Evolutionary conservation across 768 basidiomycete genomes (phyloP).

Genomic region (Amanita subjunquillea): DNA sequence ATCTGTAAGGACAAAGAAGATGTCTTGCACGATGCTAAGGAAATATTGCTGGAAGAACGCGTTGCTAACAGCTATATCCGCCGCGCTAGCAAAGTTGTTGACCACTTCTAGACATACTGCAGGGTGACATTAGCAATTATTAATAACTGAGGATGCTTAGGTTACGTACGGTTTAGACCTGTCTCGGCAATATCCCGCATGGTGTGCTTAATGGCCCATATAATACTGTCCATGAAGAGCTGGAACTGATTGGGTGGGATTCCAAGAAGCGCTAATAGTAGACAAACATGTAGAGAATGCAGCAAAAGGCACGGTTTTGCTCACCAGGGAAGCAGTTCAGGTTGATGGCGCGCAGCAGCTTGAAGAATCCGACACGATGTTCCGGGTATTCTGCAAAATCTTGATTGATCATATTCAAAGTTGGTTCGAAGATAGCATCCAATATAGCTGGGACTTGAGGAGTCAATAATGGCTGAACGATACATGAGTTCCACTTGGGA

Average conservation of each 20-base stretch:
- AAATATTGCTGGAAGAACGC: slow-evolving; percentile 97
- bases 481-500: slow-evolving; percentile 4
- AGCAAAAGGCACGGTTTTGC: slow-evolving; percentile 10
- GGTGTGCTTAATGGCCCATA: slow-evolving; percentile 99
- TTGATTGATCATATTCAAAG: slow-evolving; percentile 97
- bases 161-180: slow-evolving; percentile 53
- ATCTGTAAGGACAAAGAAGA: slow-evolving; percentile 95
- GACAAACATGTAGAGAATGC: slow-evolving; percentile 2
- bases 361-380: slow-evolving; percentile 96
- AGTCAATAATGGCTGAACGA: slow-evolving; percentile 62
- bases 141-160: slow-evolving; percentile 1
- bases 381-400: slow-evolving; percentile 99
- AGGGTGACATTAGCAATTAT: not conserved
- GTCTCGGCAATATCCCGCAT: slow-evolving; percentile 98
- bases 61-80: slow-evolving; percentile 72
- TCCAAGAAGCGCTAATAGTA: slow-evolving; percentile 57
- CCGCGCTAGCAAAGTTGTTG: slow-evolving; percentile 79
- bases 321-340: slow-evolving; percentile 90
- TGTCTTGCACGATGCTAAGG: slow-evolving; percentile 87
- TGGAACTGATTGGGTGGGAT: slow-evolving; percentile 93
- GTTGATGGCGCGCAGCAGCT: slow-evolving; percentile 87
- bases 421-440: slow-evolving; percentile 96
- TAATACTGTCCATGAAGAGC: slow-evolving; percentile 94
- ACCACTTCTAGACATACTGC: slow-evolving; percentile 87
- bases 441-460: slow-evolving; percentile 92